Evolutionary conservation across 495 filamentous ascomycete species (phyloP), one percentile per base, ranked within the genome.

Genomic region (Hyaloscypha finlandica): DNA sequence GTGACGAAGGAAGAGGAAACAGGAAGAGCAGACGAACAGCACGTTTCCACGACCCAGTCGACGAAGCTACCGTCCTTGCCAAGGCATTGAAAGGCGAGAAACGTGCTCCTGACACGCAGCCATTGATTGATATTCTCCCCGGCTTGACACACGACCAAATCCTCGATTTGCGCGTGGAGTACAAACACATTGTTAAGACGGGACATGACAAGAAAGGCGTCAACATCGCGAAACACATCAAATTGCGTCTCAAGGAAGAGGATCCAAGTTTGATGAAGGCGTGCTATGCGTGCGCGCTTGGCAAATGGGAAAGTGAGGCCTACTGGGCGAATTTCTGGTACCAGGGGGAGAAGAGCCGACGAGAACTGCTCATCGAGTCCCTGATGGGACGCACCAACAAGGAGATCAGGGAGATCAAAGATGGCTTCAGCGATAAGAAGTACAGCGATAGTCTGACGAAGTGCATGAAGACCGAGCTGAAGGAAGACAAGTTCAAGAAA

Each of bases 271-370:
- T 97, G 64, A 93, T 92, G 77, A 98, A 98, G 76, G 88, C 90
- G 11, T 90, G 87, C 72, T 98, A 97, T 75, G 90, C 92, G 6
- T 93, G 91, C 8, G 94, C 95, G 11, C 86, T 98, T 0, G 95
- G 96, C 3, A 83, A 87, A 55, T 99, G 92, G 90, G 95, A 97
- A 80, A 88, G 86, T 61, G 95, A 99, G 76, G 94, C 92, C 2
- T 97, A 95, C 81, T 99, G 95, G 92, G 94, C 96, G 55, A 99
- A 98, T 73, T 96, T 92, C 78, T 99, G 94, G 88, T 99, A 98
- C 79, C 95, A 98, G 75, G 89, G 90, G 42, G 89, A 92, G 68
- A 92, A 90, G 70, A 90, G 87, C 3, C 84, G 92, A 3, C 86
- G 92, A 22, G 92, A 99, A 75, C 80, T 99, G 25, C 84, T 99